Evolutionary conservation across 768 basidiomycete species (phyloP).

Genomic region (Rossbeevera mucosa): DNA sequence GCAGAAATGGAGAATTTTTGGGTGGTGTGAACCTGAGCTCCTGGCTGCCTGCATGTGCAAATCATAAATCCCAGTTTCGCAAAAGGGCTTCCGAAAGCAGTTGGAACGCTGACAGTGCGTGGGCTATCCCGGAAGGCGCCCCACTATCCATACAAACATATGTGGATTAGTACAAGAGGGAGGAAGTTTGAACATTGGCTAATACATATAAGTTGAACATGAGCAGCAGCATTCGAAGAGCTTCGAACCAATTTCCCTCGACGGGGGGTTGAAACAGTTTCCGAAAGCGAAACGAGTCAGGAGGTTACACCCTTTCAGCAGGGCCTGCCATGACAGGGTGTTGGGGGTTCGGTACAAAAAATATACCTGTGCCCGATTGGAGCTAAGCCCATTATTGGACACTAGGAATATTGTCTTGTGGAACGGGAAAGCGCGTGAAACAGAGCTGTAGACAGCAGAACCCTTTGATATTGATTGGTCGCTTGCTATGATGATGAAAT

Average conservation of each 20-base stretch:
- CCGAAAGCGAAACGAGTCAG: neutral
- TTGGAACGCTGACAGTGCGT: neutral
- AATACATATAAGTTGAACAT: neutral
- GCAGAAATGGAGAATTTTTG: conserved; percentile 5
- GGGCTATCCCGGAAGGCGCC: neutral
- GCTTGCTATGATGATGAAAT: neutral
- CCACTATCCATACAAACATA: neutral
- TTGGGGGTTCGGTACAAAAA: neutral
- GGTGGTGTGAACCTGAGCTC: neutral
- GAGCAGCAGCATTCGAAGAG: neutral
- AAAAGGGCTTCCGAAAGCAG: conserved; percentile 2
- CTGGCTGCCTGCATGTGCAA: neutral
- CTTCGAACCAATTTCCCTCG: neutral
- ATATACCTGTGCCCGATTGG: neutral
- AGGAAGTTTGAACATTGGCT: neutral
- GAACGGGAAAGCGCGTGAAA: neutral
- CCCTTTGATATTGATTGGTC: conserved; percentile 1
- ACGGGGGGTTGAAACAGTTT: neutral
- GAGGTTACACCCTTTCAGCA: neutral
- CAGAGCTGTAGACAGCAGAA: neutral
- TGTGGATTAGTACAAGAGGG: conserved; percentile 10
- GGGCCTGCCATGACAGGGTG: neutral
- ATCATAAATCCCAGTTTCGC: neutral
- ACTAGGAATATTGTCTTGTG: neutral
- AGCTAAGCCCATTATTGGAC: neutral